Conservation (phyloP, 2,329 filamentous ascomycete genomes). For the Capronia americana region DNA sequence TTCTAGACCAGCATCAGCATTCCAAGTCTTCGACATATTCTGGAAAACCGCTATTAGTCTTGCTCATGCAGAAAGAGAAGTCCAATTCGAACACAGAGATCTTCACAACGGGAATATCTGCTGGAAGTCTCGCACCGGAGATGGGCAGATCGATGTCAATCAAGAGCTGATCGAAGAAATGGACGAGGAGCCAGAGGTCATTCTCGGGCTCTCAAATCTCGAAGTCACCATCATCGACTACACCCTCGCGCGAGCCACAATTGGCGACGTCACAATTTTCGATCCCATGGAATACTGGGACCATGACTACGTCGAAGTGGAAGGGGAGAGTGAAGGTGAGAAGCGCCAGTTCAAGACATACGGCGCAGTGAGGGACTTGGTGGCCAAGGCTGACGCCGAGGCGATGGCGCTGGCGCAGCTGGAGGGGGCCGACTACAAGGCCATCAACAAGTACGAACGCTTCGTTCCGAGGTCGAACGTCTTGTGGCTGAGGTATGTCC, state of each 20-base stretch:
- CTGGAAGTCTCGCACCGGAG: conserved; percentile 52
- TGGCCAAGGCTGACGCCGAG: conserved; percentile 27
- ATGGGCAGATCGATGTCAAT: conserved; percentile 45
- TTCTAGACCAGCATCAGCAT: conserved; percentile 49
- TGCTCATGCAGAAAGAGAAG: conserved; percentile 65
- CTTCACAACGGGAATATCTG: conserved; percentile 72
- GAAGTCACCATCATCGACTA: conserved; percentile 73
- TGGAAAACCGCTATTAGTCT: conserved; percentile 69
- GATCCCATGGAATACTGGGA: conserved; percentile 32
- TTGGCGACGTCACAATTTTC: conserved; percentile 42
- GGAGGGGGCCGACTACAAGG: conserved; percentile 47
- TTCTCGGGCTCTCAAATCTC: conserved; percentile 60
- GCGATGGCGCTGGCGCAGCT: conserved; percentile 39
- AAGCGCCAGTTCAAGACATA: conserved; percentile 29
- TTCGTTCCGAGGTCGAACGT: conserved; percentile 68
- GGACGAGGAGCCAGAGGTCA: conserved; percentile 43
- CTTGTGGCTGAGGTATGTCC: conserved; percentile 67
- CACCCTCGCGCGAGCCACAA: conserved; percentile 67
- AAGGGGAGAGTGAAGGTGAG: conserved; percentile 27
- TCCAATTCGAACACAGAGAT: conserved; percentile 70
- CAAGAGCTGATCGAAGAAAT: conserved; percentile 44
- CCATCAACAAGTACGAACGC: conserved; percentile 55
- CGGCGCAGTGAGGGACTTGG: conserved; percentile 29
- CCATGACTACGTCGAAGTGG: conserved; percentile 6
- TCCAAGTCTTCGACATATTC: conserved; percentile 68